A percentile compares a stretch with the other conserved stretches of the same genome.
phyloP scores from a whole-genome alignment of 768 basidiomycete genomes.

The Cystobasidium tubakii region DNA sequence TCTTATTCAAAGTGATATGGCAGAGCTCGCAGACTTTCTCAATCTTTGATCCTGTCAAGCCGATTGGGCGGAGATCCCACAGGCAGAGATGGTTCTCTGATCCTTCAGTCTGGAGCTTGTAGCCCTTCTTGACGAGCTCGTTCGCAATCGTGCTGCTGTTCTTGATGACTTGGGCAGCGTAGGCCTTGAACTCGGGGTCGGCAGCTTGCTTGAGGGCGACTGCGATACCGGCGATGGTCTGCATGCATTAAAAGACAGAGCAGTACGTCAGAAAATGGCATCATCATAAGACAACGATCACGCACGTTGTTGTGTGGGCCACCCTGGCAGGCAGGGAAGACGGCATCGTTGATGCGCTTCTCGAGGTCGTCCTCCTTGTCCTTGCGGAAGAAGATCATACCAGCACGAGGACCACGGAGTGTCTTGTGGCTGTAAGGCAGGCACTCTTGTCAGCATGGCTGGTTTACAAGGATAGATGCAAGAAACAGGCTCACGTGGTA shows the following conservation, averaged over 20 bases:
- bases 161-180: constrained; percentile 87
- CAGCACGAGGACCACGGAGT: constrained; percentile 93
- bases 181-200: constrained; percentile 79
- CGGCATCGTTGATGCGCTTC: constrained; percentile 93
- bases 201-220: constrained; percentile 85
- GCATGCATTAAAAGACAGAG: background rate
- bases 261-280: background rate
- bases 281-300: background rate
- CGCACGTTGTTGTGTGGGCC: constrained; percentile 93
- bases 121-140: constrained; percentile 68
- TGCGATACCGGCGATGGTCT: constrained; percentile 93
- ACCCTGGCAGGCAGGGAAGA: constrained; percentile 99
- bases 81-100: constrained; percentile 97
- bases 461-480: background rate
- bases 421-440: constrained; percentile 78
- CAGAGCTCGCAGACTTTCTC: constrained; percentile 96
- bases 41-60: constrained; percentile 94
- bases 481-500: constrained; percentile 65
- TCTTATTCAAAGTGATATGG: constrained; percentile 95
- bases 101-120: constrained; percentile 93
- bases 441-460: background rate
- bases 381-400: constrained; percentile 96
- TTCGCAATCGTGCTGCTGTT: constrained; percentile 75
- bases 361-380: constrained; percentile 85
- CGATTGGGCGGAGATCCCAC: constrained; percentile 87